Evolutionary conservation across 495 filamentous ascomycete genomes (phyloP), one percentile per base, ranked within the genome.

Genomic region (Cercophora samala): DNA sequence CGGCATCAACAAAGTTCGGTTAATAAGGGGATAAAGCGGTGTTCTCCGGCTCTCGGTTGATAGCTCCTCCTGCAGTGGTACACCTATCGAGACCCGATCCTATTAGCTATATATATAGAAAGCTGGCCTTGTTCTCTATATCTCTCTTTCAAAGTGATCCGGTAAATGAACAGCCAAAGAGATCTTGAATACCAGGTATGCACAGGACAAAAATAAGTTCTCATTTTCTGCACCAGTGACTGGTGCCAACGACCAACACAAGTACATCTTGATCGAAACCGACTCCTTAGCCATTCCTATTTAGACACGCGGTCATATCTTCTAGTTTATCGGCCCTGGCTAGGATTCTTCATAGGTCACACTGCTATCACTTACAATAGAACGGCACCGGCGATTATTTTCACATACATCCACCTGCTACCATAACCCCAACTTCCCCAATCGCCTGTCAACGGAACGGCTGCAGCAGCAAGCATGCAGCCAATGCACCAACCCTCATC

Each of bases 361-460:
- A 46, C 15, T 46, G 37, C 37, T 18, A 46, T 13, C 37, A 46
- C 29, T 26, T n/a, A 18, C 9, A 19, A 37, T 62, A 29, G 3
- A 62, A 18, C 60, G n/a, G 24, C 60, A 29, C 5, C 18, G 3
- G 26, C 3, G 26, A 29, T 8, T 29, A 29, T 1, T 8, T 5
- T 22, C 19, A 19, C 26, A 5, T 21, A 25, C 19, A 42, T 46
- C 37, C 37, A 46, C 37, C 37, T 46, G 37, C 37, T 46, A 46
- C 37, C 15, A 46, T 46, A 18, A 9, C 60, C 60, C 60, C 60
- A 62, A 62, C 32, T 29, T 5, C 32, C 58, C 58, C 4, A 60
- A 60, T 60, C 18, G 26, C 58, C 58, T 62, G 60, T 62, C 60
- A 62, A 62, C 4, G 60, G 21, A 29, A 29, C 24, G 19, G 19